Conservation (phyloP, 352 stramenopile species). For the Phytophthora tubulina region DNA sequence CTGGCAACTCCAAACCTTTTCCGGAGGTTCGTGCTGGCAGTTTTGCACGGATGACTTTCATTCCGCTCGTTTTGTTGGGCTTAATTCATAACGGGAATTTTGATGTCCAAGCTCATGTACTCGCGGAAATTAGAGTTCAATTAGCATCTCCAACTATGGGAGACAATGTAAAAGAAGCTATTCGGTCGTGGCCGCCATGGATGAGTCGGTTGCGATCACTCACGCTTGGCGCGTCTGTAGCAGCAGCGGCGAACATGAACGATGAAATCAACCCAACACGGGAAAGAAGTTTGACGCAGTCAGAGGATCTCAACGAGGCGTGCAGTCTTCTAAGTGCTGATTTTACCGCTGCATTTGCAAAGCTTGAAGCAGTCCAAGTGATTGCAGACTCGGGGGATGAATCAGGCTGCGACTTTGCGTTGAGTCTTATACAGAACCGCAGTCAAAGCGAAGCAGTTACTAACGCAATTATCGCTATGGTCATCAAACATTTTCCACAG, state of each 20-base stretch:
- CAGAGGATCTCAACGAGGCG: constrained; percentile 60
- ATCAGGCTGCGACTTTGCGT: constrained; percentile 61
- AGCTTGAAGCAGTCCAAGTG: constrained; percentile 64
- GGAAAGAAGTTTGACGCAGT: constrained; percentile 36
- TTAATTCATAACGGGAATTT: constrained; percentile 58
- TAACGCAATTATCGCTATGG: constrained; percentile 62
- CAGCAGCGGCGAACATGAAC: constrained; percentile 15
- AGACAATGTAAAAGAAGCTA: constrained; percentile 70
- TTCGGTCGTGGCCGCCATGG: constrained; percentile 80
- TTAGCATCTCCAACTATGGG: constrained; percentile 54
- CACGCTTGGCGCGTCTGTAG: constrained; percentile 29
- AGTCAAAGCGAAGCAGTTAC: constrained; percentile 48
- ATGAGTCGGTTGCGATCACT: constrained; percentile 61
- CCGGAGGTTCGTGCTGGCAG: constrained; percentile 47
- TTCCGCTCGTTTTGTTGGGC: constrained; percentile 65
- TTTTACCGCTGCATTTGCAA: constrained; percentile 44
- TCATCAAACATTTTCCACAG: constrained; percentile 61
- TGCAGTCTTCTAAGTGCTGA: constrained; percentile 69
- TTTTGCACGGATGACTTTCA: constrained; percentile 61
- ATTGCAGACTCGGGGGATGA: constrained; percentile 57
- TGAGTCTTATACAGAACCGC: constrained; percentile 65
- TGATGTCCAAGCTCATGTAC: constrained; percentile 59
- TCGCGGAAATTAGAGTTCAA: constrained; percentile 66
- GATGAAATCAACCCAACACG: constrained; percentile 12
- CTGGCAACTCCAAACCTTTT: constrained; percentile 14